Conservation (phyloP, 192 early-diverging fungal species). For the Coemansia nantahalensis region DNA sequence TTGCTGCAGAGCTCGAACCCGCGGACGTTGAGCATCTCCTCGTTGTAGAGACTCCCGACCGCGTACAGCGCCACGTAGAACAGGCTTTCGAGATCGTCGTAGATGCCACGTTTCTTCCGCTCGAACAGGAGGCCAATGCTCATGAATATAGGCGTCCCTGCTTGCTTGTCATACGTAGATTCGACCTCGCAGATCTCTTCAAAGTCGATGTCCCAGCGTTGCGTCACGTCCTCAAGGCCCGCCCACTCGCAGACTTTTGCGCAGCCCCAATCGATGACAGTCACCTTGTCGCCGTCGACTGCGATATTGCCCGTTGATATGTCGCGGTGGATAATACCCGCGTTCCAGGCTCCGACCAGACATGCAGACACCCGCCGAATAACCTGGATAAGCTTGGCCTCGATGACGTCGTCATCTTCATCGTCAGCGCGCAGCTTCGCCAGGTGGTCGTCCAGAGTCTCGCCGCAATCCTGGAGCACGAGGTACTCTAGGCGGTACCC, state of each 20-base stretch:
- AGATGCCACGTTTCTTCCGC: no score
- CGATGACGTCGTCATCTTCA: background rate
- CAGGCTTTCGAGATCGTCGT: no score
- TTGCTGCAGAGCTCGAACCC: no score
- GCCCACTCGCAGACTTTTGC: background rate
- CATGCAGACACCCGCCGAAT: background rate
- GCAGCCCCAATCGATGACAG: constrained; percentile 19
- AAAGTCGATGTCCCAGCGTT: background rate
- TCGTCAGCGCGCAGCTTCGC: background rate
- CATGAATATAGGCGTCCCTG: constrained; percentile 1
- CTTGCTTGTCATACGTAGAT: background rate
- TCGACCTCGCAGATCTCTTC: no score
- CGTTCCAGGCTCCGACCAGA: background rate
- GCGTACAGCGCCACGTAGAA: no score
- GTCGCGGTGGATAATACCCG: background rate
- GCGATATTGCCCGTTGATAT: no score
- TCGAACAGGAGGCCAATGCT: background rate
- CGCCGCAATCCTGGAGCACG: constrained; percentile 12
- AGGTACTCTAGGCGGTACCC: constrained; percentile 15
- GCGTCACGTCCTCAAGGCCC: background rate
- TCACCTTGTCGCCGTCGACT: no score
- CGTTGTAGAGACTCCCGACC: no score
- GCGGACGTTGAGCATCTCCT: no score
- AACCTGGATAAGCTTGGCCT: background rate
- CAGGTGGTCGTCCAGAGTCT: background rate